A percentile compares a stretch with the other conserved stretches of the same genome.
These are phyloP conservation scores for Helotiales sp. DNA, from an alignment of 2,329 filamentous ascomycete genomes.

Conservation along the genomic window DNA sequence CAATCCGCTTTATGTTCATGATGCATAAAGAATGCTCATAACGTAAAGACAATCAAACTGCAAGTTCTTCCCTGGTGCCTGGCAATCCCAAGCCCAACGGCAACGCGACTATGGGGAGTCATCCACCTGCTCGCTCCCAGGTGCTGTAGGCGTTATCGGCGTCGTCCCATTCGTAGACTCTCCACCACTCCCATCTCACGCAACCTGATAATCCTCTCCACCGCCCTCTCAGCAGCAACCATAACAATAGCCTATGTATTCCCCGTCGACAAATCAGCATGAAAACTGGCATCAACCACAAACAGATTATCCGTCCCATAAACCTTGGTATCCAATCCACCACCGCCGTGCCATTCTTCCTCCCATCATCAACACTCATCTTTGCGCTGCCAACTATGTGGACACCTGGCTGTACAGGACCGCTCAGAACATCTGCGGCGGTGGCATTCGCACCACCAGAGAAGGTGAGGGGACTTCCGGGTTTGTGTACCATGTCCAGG, in stretches of 20 bases:
- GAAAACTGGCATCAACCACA: slow-evolving; percentile 69
- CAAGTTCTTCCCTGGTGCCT: no score
- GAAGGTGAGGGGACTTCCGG: background rate
- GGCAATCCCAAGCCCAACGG: no score
- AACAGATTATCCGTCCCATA: slow-evolving; percentile 71
- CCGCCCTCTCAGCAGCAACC: slow-evolving; percentile 68
- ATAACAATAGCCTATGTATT: slow-evolving; percentile 71
- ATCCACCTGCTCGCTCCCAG: no score
- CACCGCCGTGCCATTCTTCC: slow-evolving; percentile 55
- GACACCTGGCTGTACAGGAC: slow-evolving; percentile 32
- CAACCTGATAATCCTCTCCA: slow-evolving; percentile 55
- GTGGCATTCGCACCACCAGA: slow-evolving; percentile 15
- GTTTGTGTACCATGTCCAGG: slow-evolving; percentile 1
- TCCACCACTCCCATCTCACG: background rate
- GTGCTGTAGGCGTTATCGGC: background rate
- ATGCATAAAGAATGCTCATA: no score
- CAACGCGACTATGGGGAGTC: no score
- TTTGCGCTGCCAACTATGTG: slow-evolving; percentile 64
- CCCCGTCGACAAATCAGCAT: slow-evolving; percentile 69
- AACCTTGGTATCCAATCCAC: slow-evolving; percentile 67
- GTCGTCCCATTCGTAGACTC: background rate
- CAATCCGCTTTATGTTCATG: no score
- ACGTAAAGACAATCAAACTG: no score
- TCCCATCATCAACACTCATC: slow-evolving; percentile 58
- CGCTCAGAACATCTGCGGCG: slow-evolving; percentile 12